phyloP scores from a whole-genome alignment of 176 grass and related monocot species.

The Typha latifolia region DNA sequence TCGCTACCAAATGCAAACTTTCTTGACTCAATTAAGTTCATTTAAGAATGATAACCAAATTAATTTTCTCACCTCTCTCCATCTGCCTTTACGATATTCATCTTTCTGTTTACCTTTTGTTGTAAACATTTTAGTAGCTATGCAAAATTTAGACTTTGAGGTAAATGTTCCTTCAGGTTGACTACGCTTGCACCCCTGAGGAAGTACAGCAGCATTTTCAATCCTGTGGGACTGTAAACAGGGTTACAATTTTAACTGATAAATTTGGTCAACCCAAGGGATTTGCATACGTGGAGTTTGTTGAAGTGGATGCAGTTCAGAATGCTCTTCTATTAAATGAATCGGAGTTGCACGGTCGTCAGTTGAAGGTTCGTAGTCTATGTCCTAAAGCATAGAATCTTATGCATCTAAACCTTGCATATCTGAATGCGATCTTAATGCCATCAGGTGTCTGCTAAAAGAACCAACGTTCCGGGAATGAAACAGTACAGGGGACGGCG shows the following conservation, averaged over 20 bases:
- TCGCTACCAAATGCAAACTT: too few relatives aligned
- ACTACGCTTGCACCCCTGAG: conserved; percentile 56
- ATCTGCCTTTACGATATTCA: too few relatives aligned
- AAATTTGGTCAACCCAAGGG: conserved; percentile 61
- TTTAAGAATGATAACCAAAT: too few relatives aligned
- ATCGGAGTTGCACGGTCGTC: conserved; percentile 53
- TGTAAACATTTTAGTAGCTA: too few relatives aligned
- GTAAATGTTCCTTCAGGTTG: conserved; percentile 36
- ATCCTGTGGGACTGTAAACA: conserved; percentile 60
- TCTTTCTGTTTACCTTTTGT: too few relatives aligned
- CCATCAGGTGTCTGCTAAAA: conserved; percentile 56
- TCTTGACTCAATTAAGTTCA: too few relatives aligned
- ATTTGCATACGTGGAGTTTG: conserved; percentile 75
- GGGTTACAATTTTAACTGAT: conserved; percentile 66
- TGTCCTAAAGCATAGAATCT: background rate
- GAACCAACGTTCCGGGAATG: conserved; percentile 80
- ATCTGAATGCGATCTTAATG: background rate
- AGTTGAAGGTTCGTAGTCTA: conserved; percentile 40
- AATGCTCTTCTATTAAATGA: conserved; percentile 57
- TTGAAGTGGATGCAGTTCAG: conserved; percentile 53
- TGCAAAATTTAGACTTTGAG: too few relatives aligned
- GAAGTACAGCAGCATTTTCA: conserved; percentile 78
- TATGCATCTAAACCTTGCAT: background rate
- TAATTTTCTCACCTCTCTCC: too few relatives aligned
- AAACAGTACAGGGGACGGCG: conserved; percentile 44